Conservation (phyloP, 2,329 filamentous ascomycete species). For the Xylaria sp. region DNA sequence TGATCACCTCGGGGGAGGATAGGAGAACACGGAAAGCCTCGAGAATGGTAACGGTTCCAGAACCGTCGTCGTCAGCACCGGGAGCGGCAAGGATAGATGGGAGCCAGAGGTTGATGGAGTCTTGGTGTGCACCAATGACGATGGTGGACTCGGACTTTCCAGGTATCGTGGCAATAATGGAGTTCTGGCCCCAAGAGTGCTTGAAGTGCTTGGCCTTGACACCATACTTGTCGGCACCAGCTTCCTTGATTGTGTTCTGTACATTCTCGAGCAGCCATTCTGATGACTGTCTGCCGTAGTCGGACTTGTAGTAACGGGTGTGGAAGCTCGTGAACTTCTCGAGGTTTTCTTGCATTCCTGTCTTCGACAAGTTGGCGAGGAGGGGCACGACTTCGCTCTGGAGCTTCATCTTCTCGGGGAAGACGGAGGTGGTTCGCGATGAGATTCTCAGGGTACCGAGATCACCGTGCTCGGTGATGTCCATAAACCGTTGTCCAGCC, state of each 20-base stretch:
- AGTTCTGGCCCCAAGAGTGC: conserved; percentile 85
- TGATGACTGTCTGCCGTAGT: conserved; percentile 75
- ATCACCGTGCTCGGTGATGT: conserved; percentile 73
- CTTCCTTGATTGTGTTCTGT: conserved; percentile 61
- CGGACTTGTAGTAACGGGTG: conserved; percentile 75
- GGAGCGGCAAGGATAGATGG: conserved; percentile 79
- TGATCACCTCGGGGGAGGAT: conserved; percentile 61
- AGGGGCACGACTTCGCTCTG: conserved; percentile 64
- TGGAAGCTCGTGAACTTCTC: conserved; percentile 74
- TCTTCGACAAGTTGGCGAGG: conserved; percentile 63
- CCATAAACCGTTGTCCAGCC: conserved; percentile 87
- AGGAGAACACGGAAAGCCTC: conserved; percentile 82
- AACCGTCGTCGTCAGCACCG: conserved; percentile 93
- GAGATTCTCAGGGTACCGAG: conserved; percentile 47
- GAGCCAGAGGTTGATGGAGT: conserved; percentile 89
- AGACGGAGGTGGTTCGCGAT: conserved; percentile 46
- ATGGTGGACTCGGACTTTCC: conserved; percentile 79
- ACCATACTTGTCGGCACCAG: conserved; percentile 61
- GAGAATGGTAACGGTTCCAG: conserved; percentile 87
- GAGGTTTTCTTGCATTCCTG: conserved; percentile 71
- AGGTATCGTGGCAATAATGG: conserved; percentile 86
- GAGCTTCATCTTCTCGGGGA: conserved; percentile 60
- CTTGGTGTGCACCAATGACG: conserved; percentile 87
- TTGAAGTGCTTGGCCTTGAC: conserved; percentile 68
- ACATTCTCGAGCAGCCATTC: conserved; percentile 80